Percentiles rank a stretch among this genome's conserved stretches.
These are phyloP conservation scores for Xerocomus brunneocitrinus DNA, from an alignment of 768 basidiomycete genomes.

Conservation along the genomic window DNA sequence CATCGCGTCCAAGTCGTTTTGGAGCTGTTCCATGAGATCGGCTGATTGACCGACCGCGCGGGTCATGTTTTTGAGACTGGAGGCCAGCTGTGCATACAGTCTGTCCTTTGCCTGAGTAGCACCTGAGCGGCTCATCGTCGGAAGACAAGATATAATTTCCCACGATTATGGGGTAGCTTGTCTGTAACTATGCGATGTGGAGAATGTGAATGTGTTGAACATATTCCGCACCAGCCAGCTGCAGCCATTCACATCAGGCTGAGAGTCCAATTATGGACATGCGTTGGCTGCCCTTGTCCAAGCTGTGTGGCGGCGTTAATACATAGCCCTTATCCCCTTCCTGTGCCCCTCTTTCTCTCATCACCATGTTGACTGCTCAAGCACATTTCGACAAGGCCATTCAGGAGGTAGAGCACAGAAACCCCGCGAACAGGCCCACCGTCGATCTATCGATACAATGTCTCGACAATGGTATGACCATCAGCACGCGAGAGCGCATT, in stretches of 20 bases:
- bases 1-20: conserved; percentile 76
- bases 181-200: not conserved
- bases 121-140: conserved; percentile 31
- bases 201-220: not conserved
- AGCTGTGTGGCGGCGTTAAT: conserved; percentile 7
- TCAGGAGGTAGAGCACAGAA: conserved; percentile 28
- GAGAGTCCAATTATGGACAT: conserved; percentile 17
- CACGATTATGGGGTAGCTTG: conserved; percentile 5
- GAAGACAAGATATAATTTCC: conserved; percentile 3
- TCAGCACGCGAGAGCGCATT: conserved; percentile 25
- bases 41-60: conserved; percentile 67
- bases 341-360: conserved; percentile 6
- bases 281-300: not conserved
- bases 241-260: not conserved
- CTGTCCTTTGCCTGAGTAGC: conserved; percentile 78
- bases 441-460: conserved; percentile 21
- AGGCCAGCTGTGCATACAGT: conserved; percentile 73
- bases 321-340: conserved; percentile 3
- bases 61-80: conserved; percentile 63
- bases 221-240: not conserved
- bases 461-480: conserved; percentile 23
- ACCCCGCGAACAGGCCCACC: conserved; percentile 13
- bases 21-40: conserved; percentile 70
- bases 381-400: conserved; percentile 27
- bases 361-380: conserved; percentile 21